These are phyloP conservation scores for Allium cepa DNA, from an alignment of 106 monocot species.

Conservation along the genomic window DNA sequence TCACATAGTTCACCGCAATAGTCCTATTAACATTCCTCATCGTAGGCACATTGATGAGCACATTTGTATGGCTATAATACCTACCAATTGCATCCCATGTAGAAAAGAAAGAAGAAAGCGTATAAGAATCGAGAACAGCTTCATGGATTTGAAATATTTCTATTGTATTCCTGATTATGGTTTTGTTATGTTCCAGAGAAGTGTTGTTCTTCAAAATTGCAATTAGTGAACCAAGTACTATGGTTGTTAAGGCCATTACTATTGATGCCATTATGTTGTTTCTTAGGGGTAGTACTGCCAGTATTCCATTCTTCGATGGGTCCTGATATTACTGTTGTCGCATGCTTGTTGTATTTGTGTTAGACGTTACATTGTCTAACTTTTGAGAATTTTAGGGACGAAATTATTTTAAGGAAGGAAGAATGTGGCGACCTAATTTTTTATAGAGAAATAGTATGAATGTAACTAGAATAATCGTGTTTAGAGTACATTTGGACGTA, in stretches of 20 bases:
- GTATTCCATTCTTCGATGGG: slow-evolving; percentile 37
- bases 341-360: too few relatives aligned
- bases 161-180: slow-evolving; percentile 24
- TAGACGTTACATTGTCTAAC: too few relatives aligned
- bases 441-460: too few relatives aligned
- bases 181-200: neutral
- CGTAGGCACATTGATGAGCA: slow-evolving; percentile 59
- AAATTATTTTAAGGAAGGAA: too few relatives aligned
- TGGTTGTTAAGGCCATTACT: slow-evolving; percentile 49
- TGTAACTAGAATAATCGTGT: too few relatives aligned
- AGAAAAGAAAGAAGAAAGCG: slow-evolving; percentile 79
- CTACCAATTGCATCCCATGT: slow-evolving; percentile 59
- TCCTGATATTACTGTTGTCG: too few relatives aligned
- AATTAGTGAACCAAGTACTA: slow-evolving; percentile 63
- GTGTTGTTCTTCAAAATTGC: slow-evolving; percentile 38
- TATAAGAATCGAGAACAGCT: slow-evolving; percentile 58
- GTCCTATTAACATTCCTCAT: neutral
- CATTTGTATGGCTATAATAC: slow-evolving; percentile 72
- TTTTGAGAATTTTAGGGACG: too few relatives aligned
- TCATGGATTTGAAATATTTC: slow-evolving; percentile 16
- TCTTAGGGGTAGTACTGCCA: slow-evolving; percentile 66
- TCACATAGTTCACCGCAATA: slow-evolving; percentile 32
- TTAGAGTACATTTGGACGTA: too few relatives aligned
- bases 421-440: too few relatives aligned
- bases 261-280: slow-evolving; percentile 93